Evolutionary conservation across 2,329 filamentous ascomycete species (phyloP).

Genomic region (Ophidiomyces ophidiicola): DNA sequence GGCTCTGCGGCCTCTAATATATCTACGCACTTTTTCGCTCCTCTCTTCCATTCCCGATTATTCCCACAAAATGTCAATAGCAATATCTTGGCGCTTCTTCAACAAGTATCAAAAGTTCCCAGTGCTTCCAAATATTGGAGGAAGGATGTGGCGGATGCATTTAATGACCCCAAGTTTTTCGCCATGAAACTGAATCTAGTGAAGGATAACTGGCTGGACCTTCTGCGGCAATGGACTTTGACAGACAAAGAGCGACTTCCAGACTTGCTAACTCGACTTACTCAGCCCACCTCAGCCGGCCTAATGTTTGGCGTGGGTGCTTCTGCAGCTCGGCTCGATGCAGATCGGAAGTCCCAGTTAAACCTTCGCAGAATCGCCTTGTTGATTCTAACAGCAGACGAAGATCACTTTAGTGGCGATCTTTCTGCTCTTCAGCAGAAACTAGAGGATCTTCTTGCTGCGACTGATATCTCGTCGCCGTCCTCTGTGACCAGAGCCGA

Average conservation of each 20-base stretch:
- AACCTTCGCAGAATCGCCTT: conserved; percentile 73
- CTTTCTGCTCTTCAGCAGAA: conserved; percentile 65
- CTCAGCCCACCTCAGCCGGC: conserved; percentile 77
- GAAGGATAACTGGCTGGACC: conserved; percentile 63
- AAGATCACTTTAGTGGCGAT: conserved; percentile 70
- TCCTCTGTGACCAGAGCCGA: conserved; percentile 82
- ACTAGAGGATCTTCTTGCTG: conserved; percentile 70
- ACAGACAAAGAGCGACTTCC: conserved; percentile 78
- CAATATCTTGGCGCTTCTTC: conserved; percentile 58
- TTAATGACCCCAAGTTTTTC: conserved; percentile 83
- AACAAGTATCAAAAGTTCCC: conserved; percentile 62
- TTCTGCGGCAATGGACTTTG: conserved; percentile 72
- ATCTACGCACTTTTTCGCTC: conserved; percentile 69
- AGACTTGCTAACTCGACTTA: conserved; percentile 67
- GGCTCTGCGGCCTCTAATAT: conserved; percentile 66
- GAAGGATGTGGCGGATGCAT: conserved; percentile 81
- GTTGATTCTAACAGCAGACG: conserved; percentile 61
- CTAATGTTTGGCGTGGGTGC: conserved; percentile 98
- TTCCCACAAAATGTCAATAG: conserved; percentile 77
- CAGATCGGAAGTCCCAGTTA: conserved; percentile 82
- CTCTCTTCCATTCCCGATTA: conserved; percentile 66
- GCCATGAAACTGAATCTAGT: conserved; percentile 54
- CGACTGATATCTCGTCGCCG: conserved; percentile 77
- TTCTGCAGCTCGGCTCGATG: conserved; percentile 82
- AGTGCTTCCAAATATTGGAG: conserved; percentile 82